Base-by-base conservation (phyloP, 805 yeast genomes). In the Cyberlindnera nakhonratchasimensis region DNA sequence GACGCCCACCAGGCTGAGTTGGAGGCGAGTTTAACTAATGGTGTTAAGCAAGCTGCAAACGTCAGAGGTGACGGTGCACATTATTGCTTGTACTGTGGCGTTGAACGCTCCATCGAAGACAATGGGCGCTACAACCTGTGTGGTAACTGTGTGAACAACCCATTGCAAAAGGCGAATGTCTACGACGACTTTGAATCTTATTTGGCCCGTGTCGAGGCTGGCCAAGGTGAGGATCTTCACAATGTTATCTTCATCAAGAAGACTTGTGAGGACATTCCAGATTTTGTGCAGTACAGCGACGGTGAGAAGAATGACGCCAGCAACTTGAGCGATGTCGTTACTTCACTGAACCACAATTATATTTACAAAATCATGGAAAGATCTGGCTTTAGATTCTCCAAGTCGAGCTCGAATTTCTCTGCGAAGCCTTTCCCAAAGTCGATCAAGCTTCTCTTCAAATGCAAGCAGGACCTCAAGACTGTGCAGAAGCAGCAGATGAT, bases 71-170 rank as follows among this genome's bases (percentile, higher is more conserved):
- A 31, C 10, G n/a, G 34, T 20, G n/a, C 16, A 3, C 43, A 44
- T 20, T 33, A 37, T 35, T 56, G 61, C 39, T 22, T 53, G 13
- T 55, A 53, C 45, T 56, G 61, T 39, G 58, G 55, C 32, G 52
- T 49, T 9, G 46, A 45, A 16, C 49, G 56, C 19, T 38, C 48
- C 17, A 46, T 55, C 19, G 44, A 54, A n/a, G 61, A 57, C 33
- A 55, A 55, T 33, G 61, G 59, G 16, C 55, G 58, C 17, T 57
- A 53, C 35, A 51, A 55, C 40, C 30, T 54, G 14, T 55, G 59
- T 46, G 56, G 51, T 4, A 51, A 50, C 41, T 55, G 61, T 50
- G 57, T 57, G 10, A 45, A 38, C 9, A 48, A 57, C 40, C 59
- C 59, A n/a, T 40, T 47, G 21, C 47, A 53, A 35, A 48, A 50